Conservation (phyloP, 1,139 yeast species). For the Hyphopichia khmerensis region DNA sequence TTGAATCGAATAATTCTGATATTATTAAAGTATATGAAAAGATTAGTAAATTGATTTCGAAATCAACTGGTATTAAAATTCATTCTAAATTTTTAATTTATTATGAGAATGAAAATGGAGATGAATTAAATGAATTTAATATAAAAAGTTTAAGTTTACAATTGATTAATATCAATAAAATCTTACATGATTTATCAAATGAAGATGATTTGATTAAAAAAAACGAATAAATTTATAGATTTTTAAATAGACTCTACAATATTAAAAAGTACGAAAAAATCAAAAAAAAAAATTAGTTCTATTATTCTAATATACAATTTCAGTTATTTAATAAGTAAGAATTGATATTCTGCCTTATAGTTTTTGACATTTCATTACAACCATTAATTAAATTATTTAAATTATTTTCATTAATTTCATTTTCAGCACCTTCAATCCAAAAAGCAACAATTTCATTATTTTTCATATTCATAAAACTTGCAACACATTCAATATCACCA, state of each 20-base stretch:
- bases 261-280: background rate
- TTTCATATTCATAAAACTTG: slow-evolving; percentile 53
- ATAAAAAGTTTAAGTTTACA: slow-evolving; percentile 38
- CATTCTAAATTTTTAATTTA: slow-evolving; percentile 39
- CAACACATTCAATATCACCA: slow-evolving; percentile 37
- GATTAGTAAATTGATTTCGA: slow-evolving; percentile 34
- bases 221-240: slow-evolving; percentile 4
- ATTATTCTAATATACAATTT: background rate
- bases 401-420: slow-evolving; percentile 23
- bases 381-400: slow-evolving; percentile 33
- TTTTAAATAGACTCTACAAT: too few species aligned
- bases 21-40: slow-evolving; percentile 32
- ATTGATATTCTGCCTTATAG: slow-evolving; percentile 48
- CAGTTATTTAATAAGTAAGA: slow-evolving; percentile 18
- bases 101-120: slow-evolving; percentile 22
- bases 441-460: slow-evolving; percentile 56
- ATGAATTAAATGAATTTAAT: slow-evolving; percentile 22
- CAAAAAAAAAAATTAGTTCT: background rate
- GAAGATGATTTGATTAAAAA: slow-evolving; percentile 19
- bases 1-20: slow-evolving; percentile 12
- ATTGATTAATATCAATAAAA: slow-evolving; percentile 40
- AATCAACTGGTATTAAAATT: slow-evolving; percentile 38
- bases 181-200: slow-evolving; percentile 44
- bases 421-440: slow-evolving; percentile 48
- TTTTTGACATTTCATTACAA: slow-evolving; percentile 43